A percentile compares a stretch with the other conserved stretches of the same genome.
These are phyloP conservation scores for Alternaria postmessia DNA, from an alignment of 2,329 filamentous ascomycete species.

Conservation along the genomic window DNA sequence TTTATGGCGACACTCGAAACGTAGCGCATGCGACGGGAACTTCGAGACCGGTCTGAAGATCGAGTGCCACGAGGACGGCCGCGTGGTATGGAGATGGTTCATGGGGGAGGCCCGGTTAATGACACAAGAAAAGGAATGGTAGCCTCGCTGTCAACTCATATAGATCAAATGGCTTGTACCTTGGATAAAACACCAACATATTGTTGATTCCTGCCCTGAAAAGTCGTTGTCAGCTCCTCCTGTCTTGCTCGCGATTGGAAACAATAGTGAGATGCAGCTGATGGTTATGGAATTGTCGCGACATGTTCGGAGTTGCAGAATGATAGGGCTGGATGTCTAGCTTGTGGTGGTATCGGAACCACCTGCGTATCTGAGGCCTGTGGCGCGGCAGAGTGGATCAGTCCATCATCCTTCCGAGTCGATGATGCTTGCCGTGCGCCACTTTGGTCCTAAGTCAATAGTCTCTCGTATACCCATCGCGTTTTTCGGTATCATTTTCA, in stretches of 20 bases:
- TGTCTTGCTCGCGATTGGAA: neutral
- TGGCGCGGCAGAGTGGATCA: slow-evolving; percentile 2
- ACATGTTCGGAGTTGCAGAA: neutral
- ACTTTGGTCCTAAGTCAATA: neutral
- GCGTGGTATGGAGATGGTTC: slow-evolving; percentile 5
- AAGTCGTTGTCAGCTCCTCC: neutral
- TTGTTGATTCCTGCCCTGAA: neutral
- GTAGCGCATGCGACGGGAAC: slow-evolving; percentile 9
- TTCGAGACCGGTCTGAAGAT: slow-evolving; percentile 10
- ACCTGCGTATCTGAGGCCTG: neutral
- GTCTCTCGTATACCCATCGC: neutral
- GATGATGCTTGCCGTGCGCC: slow-evolving; percentile 13
- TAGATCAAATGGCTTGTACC: neutral
- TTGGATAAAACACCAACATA: neutral
- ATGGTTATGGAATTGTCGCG: slow-evolving; percentile 2
- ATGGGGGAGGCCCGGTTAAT: neutral
- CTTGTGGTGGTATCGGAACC: neutral
- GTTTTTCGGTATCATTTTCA: neutral
- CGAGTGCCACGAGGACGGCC: neutral
- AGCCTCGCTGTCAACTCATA: neutral
- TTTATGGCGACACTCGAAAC: slow-evolving; percentile 17
- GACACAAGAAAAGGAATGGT: slow-evolving; percentile 4
- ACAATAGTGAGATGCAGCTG: neutral
- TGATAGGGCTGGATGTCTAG: neutral
- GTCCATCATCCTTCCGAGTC: slow-evolving; percentile 1